Base-by-base conservation (phyloP, 192 early-diverging fungal genomes). In the Dimargaris verticillata region DNA sequence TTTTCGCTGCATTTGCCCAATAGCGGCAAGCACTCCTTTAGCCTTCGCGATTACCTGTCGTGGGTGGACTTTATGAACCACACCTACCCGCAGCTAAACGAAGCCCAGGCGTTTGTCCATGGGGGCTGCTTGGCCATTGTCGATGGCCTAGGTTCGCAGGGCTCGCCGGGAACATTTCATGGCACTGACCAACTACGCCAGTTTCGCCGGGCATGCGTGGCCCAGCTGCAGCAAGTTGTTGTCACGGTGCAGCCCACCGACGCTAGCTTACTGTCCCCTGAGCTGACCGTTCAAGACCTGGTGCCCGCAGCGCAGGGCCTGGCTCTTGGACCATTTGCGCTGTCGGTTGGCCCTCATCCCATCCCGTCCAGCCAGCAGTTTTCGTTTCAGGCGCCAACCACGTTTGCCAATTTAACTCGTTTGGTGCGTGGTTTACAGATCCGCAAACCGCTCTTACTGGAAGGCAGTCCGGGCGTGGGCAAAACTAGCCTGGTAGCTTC, bases 401-500 rank as follows among this genome's bases (percentile, higher is more conserved):
- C 95, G 15, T 76, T 80, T 14, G 79, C 86, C 63, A 99, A 99
- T 63, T 73, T 85, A 20, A 75, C 86, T 67, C 80, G 89, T 22
- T 79, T 97, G 6, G 78, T 96, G 53, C 80, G 94, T 9, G 91
- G 89, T 4, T 73, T 99, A 75, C 93, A 95, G 63, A 74, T 97
- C 10, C 73, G 76, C 50, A 95, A 95, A 69, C 91, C 96, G 3
- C 80, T 99, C 17, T 72, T 99, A 44, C 70, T 99, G 17, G 96
- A 99, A 74, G 96, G 96, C 59, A 92, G 88, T 45, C 96, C 96
- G 1, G 96, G 96, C 28, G 94, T 95, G 3, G 96, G 96, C 59
- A 99, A 99, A 65, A 95, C 92, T 9, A 87, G 88, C 52, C 74
- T 99, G 60, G 77, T 99, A 24, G 71, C 84, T 22, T 82, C 88